Conservation (phyloP, 2,329 filamentous ascomycete species). For the Xylariaceae sp. region DNA sequence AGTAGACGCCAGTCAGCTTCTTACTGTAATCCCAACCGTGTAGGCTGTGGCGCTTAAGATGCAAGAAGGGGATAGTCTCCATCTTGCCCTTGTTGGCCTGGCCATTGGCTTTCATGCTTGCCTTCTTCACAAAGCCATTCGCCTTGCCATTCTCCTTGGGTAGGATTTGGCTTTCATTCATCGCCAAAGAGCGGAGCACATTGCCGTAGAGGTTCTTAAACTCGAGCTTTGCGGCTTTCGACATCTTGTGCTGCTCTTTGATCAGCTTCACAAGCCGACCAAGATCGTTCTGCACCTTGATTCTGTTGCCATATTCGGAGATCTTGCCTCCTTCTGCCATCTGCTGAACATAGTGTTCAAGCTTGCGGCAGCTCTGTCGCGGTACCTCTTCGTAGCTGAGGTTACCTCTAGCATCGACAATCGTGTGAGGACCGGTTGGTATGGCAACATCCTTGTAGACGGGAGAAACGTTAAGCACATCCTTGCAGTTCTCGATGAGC, state of each 20-base stretch:
- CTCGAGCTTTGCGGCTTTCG: slow-evolving; percentile 91
- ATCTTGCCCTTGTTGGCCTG: slow-evolving; percentile 75
- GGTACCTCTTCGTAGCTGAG: slow-evolving; percentile 87
- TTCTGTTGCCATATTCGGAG: slow-evolving; percentile 95
- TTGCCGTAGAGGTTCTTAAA: slow-evolving; percentile 95
- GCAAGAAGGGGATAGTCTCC: slow-evolving; percentile 95
- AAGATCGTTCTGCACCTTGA: slow-evolving; percentile 95
- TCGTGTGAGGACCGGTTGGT: slow-evolving; percentile 86
- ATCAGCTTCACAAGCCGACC: slow-evolving; percentile 97
- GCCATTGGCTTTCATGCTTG: slow-evolving; percentile 46
- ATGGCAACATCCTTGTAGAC: slow-evolving; percentile 95
- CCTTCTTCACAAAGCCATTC: slow-evolving; percentile 45
- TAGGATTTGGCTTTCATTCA: slow-evolving; percentile 98
- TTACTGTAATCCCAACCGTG: slow-evolving; percentile 99
- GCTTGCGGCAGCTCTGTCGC: slow-evolving; percentile 83
- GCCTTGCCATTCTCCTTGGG: slow-evolving; percentile 74
- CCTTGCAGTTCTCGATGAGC: slow-evolving; percentile 96
- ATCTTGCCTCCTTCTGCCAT: slow-evolving; percentile 99
- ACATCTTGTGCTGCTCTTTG: slow-evolving; percentile 95
- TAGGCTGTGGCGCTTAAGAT: slow-evolving; percentile 88
- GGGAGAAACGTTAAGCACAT: slow-evolving; percentile 75
- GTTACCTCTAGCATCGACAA: slow-evolving; percentile 87
- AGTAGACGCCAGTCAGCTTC: slow-evolving; percentile 88
- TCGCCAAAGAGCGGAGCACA: slow-evolving; percentile 85
- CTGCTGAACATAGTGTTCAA: slow-evolving; percentile 96